Evolutionary conservation across 768 basidiomycete genomes (phyloP), one percentile per base, ranked within the genome.

Genomic region (Inosperma sp.): DNA sequence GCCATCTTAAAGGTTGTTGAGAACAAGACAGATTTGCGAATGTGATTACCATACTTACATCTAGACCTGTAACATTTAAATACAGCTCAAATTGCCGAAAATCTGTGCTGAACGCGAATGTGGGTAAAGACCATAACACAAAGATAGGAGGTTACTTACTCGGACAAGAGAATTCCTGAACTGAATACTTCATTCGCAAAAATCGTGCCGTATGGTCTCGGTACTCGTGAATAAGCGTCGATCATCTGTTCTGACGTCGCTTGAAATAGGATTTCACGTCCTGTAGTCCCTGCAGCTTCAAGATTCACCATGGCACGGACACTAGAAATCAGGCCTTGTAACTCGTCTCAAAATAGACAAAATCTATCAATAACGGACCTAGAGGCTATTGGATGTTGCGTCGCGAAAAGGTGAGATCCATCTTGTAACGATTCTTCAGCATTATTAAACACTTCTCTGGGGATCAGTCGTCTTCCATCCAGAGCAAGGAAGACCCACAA

Each of bases 161-260:
- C 94, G 7, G 90, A 93, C 31, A 94, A 69, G 36, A 97, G 72
- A 49, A 97, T 78, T 0, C 94, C 93, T 1, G 92, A 94, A 54
- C 84, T 84, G 70, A 98, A 98, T 21, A 97, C 77, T 53, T 97
- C 95, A 53, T 89, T 88, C 3, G 94, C 95, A 39, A 90, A 78
- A 55, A 95, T 79, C 0, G 91, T 90, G 2, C 92, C 95, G 49
- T 86, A 88, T 0, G 95, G 94, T 58, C 88, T 85, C 3, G 93
- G 91, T 0, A 90, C 90, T 58, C 83, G 78, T 0, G 88, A 81
- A 62, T 93, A 94, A 0, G 92, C 93, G 41, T 86, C 77, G 5
- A 96, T 88, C 94, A 98, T 96, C 66, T 96, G 81, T 60, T 91
- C 82, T 5, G 89, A 92, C 0, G 93, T 97, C 0, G 93, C 95